Conservation (phyloP, 2,329 filamentous ascomycete species). For the Aspergillus neoniger region DNA sequence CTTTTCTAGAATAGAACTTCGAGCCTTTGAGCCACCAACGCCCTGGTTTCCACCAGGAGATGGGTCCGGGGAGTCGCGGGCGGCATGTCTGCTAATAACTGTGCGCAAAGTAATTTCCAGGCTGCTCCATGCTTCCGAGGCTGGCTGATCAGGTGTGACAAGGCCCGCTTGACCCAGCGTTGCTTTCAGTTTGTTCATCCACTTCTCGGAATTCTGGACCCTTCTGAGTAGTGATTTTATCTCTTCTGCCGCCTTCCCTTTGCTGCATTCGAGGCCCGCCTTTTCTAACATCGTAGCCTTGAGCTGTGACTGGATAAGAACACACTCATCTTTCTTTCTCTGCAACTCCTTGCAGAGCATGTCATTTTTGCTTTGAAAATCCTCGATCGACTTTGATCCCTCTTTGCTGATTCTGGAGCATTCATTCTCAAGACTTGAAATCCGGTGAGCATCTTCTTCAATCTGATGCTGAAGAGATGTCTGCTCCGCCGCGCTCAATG, state of each 20-base stretch:
- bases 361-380: slow-evolving; percentile 19
- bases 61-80: background rate
- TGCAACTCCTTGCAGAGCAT: slow-evolving; percentile 16
- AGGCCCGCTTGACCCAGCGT: slow-evolving; percentile 21
- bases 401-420: slow-evolving; percentile 12
- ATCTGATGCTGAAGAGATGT: slow-evolving; percentile 22
- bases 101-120: slow-evolving; percentile 22
- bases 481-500: slow-evolving; percentile 18
- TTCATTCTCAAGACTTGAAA: slow-evolving; percentile 25
- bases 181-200: slow-evolving; percentile 25
- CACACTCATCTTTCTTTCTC: slow-evolving; percentile 36
- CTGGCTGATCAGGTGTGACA: slow-evolving; percentile 18
- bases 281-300: slow-evolving; percentile 16
- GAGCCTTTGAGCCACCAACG: background rate
- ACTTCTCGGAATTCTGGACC: slow-evolving; percentile 29
- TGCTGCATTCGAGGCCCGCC: slow-evolving; percentile 22
- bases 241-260: slow-evolving; percentile 26
- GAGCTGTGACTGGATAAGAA: slow-evolving; percentile 15
- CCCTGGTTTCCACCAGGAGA: background rate
- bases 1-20: slow-evolving; percentile 1
- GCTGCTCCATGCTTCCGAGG: slow-evolving; percentile 22
- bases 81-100: background rate
- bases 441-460: slow-evolving; percentile 23
- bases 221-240: slow-evolving; percentile 26
- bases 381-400: slow-evolving; percentile 2